phyloP scores from a whole-genome alignment of 306 rosid species.

The Cicer yamashitae region DNA sequence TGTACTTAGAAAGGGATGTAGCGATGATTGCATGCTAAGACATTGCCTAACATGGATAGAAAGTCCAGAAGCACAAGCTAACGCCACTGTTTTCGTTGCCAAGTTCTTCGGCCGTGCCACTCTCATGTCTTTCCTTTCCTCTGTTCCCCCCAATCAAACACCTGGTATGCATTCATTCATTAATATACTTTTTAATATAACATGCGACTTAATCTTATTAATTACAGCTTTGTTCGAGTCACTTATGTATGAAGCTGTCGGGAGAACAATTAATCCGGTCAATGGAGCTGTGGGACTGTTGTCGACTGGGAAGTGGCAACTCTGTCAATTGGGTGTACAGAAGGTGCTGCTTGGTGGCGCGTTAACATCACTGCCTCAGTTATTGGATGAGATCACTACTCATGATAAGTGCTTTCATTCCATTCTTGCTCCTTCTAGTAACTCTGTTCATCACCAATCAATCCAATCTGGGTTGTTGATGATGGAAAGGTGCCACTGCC shows the following conservation, averaged over 20 bases:
- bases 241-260: constrained; percentile 80
- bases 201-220: too few species aligned
- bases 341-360: constrained; percentile 56
- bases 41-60: constrained; percentile 63
- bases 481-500: constrained; percentile 14
- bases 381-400: constrained; percentile 7
- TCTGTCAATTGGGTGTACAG: constrained; percentile 75
- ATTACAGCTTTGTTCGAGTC: constrained; percentile 78
- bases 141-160: constrained; percentile 59
- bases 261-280: constrained; percentile 82
- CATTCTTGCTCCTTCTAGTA: too few species aligned
- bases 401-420: neutral
- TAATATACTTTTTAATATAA: too few species aligned
- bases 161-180: constrained; percentile 47
- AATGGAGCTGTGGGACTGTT: constrained; percentile 83
- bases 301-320: constrained; percentile 77
- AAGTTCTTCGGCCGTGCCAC: constrained; percentile 82
- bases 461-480: neutral
- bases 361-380: constrained; percentile 46
- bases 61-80: constrained; percentile 59
- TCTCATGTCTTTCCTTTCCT: constrained; percentile 72
- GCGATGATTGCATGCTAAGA: constrained; percentile 66
- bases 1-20: constrained; percentile 75
- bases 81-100: constrained; percentile 78
- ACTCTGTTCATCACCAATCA: neutral